Base-by-base conservation (phyloP, 1,139 yeast species). In the Candida albicans region DNA sequence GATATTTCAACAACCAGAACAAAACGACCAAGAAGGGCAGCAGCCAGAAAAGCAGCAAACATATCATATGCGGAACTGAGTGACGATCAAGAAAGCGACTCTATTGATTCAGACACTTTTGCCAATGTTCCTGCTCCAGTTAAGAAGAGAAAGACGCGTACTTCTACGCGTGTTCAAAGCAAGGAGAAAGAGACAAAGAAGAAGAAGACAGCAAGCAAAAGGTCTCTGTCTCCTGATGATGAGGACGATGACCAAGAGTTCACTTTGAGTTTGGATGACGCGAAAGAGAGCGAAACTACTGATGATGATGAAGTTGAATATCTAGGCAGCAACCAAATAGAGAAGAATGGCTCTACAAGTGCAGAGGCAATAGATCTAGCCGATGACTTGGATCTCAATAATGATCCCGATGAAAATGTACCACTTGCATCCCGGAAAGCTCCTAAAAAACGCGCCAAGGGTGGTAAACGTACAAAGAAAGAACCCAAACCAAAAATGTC, bases 401-500 rank as follows among this genome's bases (percentile, higher is more conserved):
- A 37, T 9, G 65, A 57, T 10, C 58, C 55, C 8, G 66, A 61
- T 24, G 62, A 61, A 34, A 64, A 61, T 13, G 52, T 50, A 4
- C 68, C 72, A 2, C 51, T 67, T 34, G 56, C 65, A 4, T 25
- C 34, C 11, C 51, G 25, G 14, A 52, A 49, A 41, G 42, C 48
- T 4, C 44, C 43, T n/a, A 48, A 50, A 49, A 55, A 41, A 45
- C 52, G 7, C 50, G 54, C 18, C 56, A 64, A 8, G 52, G 57
- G 31, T 67, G 67, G 56, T 73, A 68, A 60, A 70, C 69, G 50
- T 14, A 25, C 35, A 12, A 37, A 32, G 26, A 46, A 40, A 32
- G 67, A 62, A 37, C 68, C 73, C 3, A 77, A 78, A 51, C 83
- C 83, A 2, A 84, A 84, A 57, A 67, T 84, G 2, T 82, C 91